Base-by-base conservation (phyloP, 495 filamentous ascomycete species). In the Hypoxylon perforatum region DNA sequence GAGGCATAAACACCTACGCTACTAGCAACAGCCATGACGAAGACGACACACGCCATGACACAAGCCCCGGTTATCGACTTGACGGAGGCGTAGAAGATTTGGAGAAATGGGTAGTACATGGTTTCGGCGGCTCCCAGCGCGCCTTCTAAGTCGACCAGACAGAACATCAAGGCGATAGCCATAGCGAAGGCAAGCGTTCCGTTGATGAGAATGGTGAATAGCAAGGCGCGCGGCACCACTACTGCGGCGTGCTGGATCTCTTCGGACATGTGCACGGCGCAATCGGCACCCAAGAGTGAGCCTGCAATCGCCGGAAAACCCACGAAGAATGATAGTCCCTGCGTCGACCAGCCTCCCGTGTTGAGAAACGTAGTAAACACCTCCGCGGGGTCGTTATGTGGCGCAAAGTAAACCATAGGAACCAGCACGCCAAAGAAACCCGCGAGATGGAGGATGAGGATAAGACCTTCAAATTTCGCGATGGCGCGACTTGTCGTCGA, bases 341-440 rank as follows among this genome's bases (percentile, higher is more conserved):
- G 75, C 1, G 74, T 78, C 0, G 77, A 63, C 78, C 82, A 86
- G 0, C 61, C 75, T 1, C 84, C 83, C 0, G 71, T 50, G 30
- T 87, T 85, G 1, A 73, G 28, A 46, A 87, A 85, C 3, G 75
- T 59, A 0, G 77, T 78, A 15, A 76, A 76, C 0, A 73, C 69
- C 8, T 47, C 23, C 5, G 70, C 59, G 15, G 60, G 46, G 10
- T 48, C 55, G 14, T 67, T 65, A 49, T 81, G 80, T n/a, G 84
- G 78, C 0, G 81, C 78, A 49, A 83, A 73, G 25, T 77, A 77
- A 11, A 79, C 77, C 19, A 87, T 61, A 1, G 84, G 80, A 5
- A 86, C 78, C 0, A 87, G 57, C 9, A 87, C 77, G 8, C 75
- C 84, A 15, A 87, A 81, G 61, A 85, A 85, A 0, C 81, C 84